These are phyloP conservation scores for Entomortierella beljakovae DNA, from an alignment of 192 early-diverging fungal genomes.

Conservation along the genomic window DNA sequence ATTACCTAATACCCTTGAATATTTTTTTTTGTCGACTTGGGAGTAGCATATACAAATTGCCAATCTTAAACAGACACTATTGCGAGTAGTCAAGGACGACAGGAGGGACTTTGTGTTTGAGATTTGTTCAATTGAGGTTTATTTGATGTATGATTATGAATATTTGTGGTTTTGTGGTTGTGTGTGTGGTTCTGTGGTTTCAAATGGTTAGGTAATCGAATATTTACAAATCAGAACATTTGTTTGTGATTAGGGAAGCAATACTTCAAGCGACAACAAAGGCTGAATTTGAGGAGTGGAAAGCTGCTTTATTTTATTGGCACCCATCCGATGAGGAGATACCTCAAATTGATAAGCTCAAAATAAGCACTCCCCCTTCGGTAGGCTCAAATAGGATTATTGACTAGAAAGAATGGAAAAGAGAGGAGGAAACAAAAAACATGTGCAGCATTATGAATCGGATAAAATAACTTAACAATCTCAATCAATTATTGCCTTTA, in stretches of 20 bases:
- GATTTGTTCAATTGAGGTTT: slow-evolving; percentile 50
- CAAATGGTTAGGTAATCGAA: too few relatives aligned
- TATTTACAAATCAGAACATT: not conserved
- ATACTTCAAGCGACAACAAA: slow-evolving; percentile 47
- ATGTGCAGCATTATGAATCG: not conserved
- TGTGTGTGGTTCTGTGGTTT: too few relatives aligned
- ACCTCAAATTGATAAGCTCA: slow-evolving; percentile 35
- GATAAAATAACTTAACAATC: not conserved
- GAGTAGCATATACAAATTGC: slow-evolving; percentile 47
- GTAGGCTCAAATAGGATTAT: slow-evolving; percentile 15
- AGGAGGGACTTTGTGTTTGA: slow-evolving; percentile 49
- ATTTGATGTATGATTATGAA: slow-evolving; percentile 29
- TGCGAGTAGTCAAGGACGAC: slow-evolving; percentile 35
- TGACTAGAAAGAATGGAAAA: too few relatives aligned
- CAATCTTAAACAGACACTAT: slow-evolving; percentile 43
- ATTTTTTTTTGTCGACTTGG: not conserved
- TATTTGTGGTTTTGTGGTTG: too few relatives aligned
- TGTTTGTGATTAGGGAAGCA: slow-evolving; percentile 23
- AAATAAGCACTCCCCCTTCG: slow-evolving; percentile 24
- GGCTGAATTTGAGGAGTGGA: slow-evolving; percentile 50
- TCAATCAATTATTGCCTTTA: not conserved
- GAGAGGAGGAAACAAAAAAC: too few relatives aligned
- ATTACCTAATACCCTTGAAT: too few relatives aligned
- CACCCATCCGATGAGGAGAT: slow-evolving; percentile 50
- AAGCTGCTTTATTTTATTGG: slow-evolving; percentile 47